These are phyloP conservation scores for Tylopilus plumbeoviolaceoides DNA, from an alignment of 768 basidiomycete species.

Conservation along the genomic window DNA sequence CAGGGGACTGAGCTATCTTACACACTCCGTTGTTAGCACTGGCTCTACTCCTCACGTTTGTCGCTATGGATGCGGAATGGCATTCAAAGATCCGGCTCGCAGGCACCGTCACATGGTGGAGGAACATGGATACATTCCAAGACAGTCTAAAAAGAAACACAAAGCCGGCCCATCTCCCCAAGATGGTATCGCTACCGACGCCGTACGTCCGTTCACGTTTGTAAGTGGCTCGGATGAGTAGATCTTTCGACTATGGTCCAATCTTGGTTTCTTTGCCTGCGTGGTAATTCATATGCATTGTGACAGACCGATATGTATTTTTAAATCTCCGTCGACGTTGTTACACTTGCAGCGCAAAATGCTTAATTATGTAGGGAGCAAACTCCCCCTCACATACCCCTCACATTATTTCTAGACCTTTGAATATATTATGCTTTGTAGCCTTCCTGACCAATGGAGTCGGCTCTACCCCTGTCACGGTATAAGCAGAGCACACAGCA, in stretches of 20 bases:
- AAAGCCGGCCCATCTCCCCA: slow-evolving; percentile 32
- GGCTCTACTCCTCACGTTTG: slow-evolving; percentile 53
- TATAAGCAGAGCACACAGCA: background rate
- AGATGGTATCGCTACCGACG: slow-evolving; percentile 20
- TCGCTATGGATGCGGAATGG: slow-evolving; percentile 45
- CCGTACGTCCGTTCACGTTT: slow-evolving; percentile 33
- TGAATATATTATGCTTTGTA: slow-evolving; percentile 18
- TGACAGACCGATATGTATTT: slow-evolving; percentile 22
- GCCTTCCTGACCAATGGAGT: slow-evolving; percentile 1
- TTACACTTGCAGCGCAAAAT: background rate
- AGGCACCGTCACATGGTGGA: slow-evolving; percentile 56
- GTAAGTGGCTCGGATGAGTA: slow-evolving; percentile 27
- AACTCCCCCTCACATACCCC: slow-evolving; percentile 11
- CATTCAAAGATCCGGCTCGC: slow-evolving; percentile 64
- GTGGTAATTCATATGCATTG: slow-evolving; percentile 23
- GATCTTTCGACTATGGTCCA: slow-evolving; percentile 1
- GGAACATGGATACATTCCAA: slow-evolving; percentile 48
- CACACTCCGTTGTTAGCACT: slow-evolving; percentile 39
- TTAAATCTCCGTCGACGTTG: slow-evolving; percentile 13
- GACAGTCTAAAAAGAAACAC: slow-evolving; percentile 42
- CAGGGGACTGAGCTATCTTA: slow-evolving; percentile 8
- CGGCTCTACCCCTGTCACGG: background rate
- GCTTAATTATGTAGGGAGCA: slow-evolving; percentile 16
- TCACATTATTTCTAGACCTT: slow-evolving; percentile 6
- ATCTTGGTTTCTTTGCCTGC: slow-evolving; percentile 5